Evolutionary conservation across 2,329 filamentous ascomycete genomes (phyloP).

Genomic region (Exophiala aquamarina): DNA sequence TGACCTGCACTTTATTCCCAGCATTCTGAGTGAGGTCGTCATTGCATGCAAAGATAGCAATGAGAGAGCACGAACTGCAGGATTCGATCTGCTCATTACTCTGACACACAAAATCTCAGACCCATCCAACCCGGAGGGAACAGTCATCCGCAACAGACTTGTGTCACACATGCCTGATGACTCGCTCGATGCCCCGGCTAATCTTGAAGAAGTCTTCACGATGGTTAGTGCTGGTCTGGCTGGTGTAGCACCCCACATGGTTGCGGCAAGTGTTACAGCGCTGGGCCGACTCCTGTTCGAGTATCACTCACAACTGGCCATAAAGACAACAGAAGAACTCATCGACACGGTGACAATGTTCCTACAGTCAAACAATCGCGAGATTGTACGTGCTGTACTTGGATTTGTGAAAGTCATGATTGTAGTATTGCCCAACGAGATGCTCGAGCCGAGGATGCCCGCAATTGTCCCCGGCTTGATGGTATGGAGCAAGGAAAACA

Average conservation of each 20-base stretch:
- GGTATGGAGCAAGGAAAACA: conserved; percentile 97
- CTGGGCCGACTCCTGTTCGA: conserved; percentile 91
- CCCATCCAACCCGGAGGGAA: conserved; percentile 56
- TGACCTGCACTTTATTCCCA: conserved; percentile 89
- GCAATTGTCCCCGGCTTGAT: conserved; percentile 85
- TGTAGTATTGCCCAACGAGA: conserved; percentile 71
- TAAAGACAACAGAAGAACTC: conserved; percentile 73
- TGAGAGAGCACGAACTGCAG: conserved; percentile 83
- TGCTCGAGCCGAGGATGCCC: conserved; percentile 75
- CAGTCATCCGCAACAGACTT: conserved; percentile 82
- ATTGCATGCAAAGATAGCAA: conserved; percentile 98
- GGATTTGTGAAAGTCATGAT: conserved; percentile 97
- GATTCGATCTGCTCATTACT: conserved; percentile 84
- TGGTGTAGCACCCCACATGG: conserved; percentile 92
- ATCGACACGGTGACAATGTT: conserved; percentile 96
- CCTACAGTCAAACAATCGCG: conserved; percentile 91
- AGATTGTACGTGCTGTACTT: conserved; percentile 91
- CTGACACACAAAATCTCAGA: conserved; percentile 82
- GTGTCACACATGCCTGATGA: conserved; percentile 83
- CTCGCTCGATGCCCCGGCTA: conserved; percentile 74
- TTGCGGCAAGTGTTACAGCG: conserved; percentile 93
- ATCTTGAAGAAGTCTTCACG: conserved; percentile 92
- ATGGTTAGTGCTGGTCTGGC: conserved; percentile 97
- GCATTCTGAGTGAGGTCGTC: conserved; percentile 88
- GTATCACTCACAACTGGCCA: conserved; percentile 70